Evolutionary conservation across 2,329 filamentous ascomycete species (phyloP).

Genomic region (Madurella fahalii): DNA sequence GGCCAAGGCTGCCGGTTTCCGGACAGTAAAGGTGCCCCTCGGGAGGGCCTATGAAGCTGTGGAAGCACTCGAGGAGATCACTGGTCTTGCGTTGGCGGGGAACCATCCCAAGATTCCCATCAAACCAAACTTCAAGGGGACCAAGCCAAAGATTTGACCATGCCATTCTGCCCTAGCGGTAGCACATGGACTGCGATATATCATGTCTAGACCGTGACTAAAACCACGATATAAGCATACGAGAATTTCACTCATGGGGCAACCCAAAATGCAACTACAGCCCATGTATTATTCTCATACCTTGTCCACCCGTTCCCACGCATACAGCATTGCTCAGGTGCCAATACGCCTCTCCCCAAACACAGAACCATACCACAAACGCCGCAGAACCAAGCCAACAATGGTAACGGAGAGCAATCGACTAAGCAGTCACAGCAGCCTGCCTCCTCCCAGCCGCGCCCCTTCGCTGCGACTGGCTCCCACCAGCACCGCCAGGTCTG

Average conservation of each 20-base stretch:
- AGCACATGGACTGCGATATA: too few species aligned
- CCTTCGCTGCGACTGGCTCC: conserved; percentile 17
- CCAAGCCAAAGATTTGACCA: conserved; percentile 22
- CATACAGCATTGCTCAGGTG: too few species aligned
- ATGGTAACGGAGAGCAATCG: not conserved
- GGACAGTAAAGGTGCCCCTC: conserved; percentile 79
- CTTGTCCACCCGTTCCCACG: too few species aligned
- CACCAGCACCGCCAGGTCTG: conserved; percentile 35
- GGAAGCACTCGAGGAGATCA: conserved; percentile 69
- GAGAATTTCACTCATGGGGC: too few species aligned
- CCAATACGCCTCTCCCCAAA: not conserved
- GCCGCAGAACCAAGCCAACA: not conserved
- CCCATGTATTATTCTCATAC: too few species aligned
- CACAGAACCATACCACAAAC: not conserved
- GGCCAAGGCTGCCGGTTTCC: conserved; percentile 68
- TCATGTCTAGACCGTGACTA: too few species aligned
- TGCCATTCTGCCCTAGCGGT: not conserved
- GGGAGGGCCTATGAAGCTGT: conserved; percentile 79
- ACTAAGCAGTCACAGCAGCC: conserved; percentile 9
- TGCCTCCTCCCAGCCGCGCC: not conserved
- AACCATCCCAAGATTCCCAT: conserved; percentile 48
- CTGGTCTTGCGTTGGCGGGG: conserved; percentile 61
- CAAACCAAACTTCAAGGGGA: conserved; percentile 30
- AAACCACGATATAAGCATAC: too few species aligned
- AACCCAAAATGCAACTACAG: too few species aligned